Evolutionary conservation across 495 filamentous ascomycete genomes (phyloP), one percentile per base, ranked within the genome.

Genomic region (Lophiostoma macrostomum): DNA sequence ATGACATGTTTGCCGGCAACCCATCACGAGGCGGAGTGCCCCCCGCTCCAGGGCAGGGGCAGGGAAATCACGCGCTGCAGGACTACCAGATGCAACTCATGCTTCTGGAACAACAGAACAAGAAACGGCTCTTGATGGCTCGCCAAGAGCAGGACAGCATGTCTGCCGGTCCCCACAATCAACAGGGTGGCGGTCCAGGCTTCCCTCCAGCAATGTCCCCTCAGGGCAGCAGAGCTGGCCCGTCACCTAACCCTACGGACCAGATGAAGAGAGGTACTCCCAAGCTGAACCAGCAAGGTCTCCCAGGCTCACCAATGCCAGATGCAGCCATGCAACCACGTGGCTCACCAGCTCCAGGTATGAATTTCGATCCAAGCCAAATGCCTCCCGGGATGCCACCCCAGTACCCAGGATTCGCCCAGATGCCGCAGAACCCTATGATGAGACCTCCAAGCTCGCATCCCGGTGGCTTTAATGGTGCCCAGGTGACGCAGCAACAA

Each of bases 41-140:
- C 32, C 22, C 52, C 38, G 79, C 38, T 66, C 72, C 76, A 32
- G 66, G 67, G 11, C 75, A 73, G 45, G 68, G 68, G 52, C 78
- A 80, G 42, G 89, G 89, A 66, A 96, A 93, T 64, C 91, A 96
- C 69, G 94, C 94, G 30, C 76, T 98, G 47, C 91, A 96, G 67
- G 94, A 97, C 68, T 97, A 98, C 70, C 93, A 98, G 73, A 96
- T 96, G 93, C 93, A 98, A 65, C 75, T 98, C 66, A 96, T 97
- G 93, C 70, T 98, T 47, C 83, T 98, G 32, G 93, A 98, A 70
- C 93, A 98, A 72, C 93, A 98, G 69, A 98, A 97, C 63, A 98
- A 97, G 79, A 93, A 91, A 65, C 78, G 93, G 19, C 74, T 98
- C 63, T 85, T 96, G 79, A 94, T 96, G 91, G 93, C 93, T 51